Evolutionary conservation across 345 rosid species (phyloP).

Genomic region (Citrus hindsii): DNA sequence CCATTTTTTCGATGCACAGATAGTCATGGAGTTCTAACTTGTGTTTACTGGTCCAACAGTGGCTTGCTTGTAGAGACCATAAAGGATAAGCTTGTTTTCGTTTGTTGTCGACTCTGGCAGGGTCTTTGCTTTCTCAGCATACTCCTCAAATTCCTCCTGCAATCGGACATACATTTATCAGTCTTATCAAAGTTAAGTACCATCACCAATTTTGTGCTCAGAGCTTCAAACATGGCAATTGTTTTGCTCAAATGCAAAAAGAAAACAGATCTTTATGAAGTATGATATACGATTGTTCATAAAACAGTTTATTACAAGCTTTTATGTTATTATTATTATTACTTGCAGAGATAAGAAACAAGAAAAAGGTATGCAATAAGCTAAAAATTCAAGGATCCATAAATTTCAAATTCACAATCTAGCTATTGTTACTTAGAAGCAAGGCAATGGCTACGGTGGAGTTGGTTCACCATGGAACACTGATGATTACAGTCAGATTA

Average conservation of each 20-base stretch:
- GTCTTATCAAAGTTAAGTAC: neutral
- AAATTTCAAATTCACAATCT: neutral
- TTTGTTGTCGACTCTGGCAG: conserved; percentile 56
- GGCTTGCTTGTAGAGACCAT: conserved; percentile 84
- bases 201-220: too few species aligned
- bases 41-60: conserved; percentile 75
- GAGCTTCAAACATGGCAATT: neutral
- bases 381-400: neutral
- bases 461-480: too few species aligned
- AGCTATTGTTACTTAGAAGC: neutral
- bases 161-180: neutral
- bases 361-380: neutral
- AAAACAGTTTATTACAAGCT: neutral
- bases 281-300: too few species aligned
- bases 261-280: too few species aligned
- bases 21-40: conserved; percentile 28
- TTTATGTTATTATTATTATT: neutral
- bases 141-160: conserved; percentile 76
- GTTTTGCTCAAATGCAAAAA: too few species aligned
- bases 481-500: too few species aligned
- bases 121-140: conserved; percentile 63
- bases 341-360: neutral
- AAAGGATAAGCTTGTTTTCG: conserved; percentile 70
- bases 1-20: neutral
- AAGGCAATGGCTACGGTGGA: too few species aligned